Base-by-base conservation (phyloP, 2,329 filamentous ascomycete genomes). In the Metarhizium brunneum region DNA sequence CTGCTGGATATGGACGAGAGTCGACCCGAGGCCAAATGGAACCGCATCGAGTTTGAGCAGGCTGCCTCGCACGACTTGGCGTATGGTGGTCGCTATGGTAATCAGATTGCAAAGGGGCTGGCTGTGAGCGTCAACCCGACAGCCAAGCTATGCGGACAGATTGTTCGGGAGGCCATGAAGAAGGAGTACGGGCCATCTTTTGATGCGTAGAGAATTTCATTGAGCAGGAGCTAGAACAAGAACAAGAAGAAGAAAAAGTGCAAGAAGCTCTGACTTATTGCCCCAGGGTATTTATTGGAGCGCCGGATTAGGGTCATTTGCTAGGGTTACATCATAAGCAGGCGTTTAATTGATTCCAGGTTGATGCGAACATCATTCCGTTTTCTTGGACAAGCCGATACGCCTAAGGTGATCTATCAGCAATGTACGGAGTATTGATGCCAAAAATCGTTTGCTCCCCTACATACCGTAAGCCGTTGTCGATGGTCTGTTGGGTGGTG, bases 121-220 rank as follows among this genome's bases (percentile, higher is more conserved):
- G 83, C 83, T 6, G 84, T 87, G 52, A 79, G 76, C 66, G 80
- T 81, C 32, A 88, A 87, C 66, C 84, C 85, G 29, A 86, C 82
- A 16, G 84, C 85, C 2, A 87, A 87, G 71, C 71, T 87, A 47
- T 88, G 85, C 64, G 85, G 84, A 2, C 77, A 85, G 63, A 87
- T 87, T 66, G 84, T 88, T 42, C 77, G 80, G 52, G 82, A 86
- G 69, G 84, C 84, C 51, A 84, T 87, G 82, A 84, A 78, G 71
- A 85, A 82, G 68, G 85, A 87, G 66, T 85, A 84, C 62, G 81
- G 80, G 0, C 72, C 75, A n/a, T 73, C 70, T 10, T 78, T 76
- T 65, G 71, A 72, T 35, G 64, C 63, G 54, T 75, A 30, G 38
- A 16, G 1, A 14, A 25, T 6, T 13, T 16, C 13, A 13, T 16